Percentiles rank a stretch among this genome's conserved stretches.
Evolutionary conservation across 2,329 filamentous ascomycete genomes (phyloP).

Genomic region (Colletotrichum lupini): DNA sequence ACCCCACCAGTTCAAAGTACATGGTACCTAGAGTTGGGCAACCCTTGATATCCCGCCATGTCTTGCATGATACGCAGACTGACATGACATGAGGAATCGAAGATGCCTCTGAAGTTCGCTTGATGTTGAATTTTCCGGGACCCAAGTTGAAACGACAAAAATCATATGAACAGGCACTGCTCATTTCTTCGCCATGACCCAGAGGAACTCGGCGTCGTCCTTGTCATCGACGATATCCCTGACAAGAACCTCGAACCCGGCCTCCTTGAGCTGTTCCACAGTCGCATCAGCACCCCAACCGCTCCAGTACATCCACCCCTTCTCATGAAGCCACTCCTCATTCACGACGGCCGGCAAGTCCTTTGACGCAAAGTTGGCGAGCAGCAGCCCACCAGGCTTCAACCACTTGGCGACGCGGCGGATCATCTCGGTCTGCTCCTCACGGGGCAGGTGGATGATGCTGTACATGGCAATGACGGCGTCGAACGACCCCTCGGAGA

Average conservation of each 20-base stretch:
- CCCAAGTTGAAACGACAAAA: not conserved
- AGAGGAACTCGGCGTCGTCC: slow-evolving; percentile 49
- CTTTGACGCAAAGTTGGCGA: slow-evolving; percentile 57
- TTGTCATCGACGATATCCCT: slow-evolving; percentile 45
- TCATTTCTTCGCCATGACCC: slow-evolving; percentile 50
- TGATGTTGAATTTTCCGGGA: not conserved
- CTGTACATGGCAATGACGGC: slow-evolving; percentile 64
- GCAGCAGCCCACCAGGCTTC: slow-evolving; percentile 60
- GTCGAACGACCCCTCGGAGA: slow-evolving; percentile 51
- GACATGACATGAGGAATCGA: not conserved
- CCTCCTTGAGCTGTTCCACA: slow-evolving; percentile 42
- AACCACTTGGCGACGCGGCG: slow-evolving; percentile 59
- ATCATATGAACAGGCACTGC: not conserved
- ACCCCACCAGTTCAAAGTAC: not conserved
- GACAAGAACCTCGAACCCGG: slow-evolving; percentile 47
- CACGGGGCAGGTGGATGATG: slow-evolving; percentile 64
- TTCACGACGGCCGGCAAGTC: slow-evolving; percentile 42
- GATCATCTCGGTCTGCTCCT: slow-evolving; percentile 60
- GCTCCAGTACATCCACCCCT: slow-evolving; percentile 58
- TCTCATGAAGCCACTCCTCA: slow-evolving; percentile 51
- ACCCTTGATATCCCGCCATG: not conserved
- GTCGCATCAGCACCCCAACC: slow-evolving; percentile 50
- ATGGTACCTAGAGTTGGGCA: not conserved
- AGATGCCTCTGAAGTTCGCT: not conserved
- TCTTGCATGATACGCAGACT: too few relatives aligned